Evolutionary conservation across 768 basidiomycete genomes (phyloP).

Genomic region (Psilocybe cyanescens): DNA sequence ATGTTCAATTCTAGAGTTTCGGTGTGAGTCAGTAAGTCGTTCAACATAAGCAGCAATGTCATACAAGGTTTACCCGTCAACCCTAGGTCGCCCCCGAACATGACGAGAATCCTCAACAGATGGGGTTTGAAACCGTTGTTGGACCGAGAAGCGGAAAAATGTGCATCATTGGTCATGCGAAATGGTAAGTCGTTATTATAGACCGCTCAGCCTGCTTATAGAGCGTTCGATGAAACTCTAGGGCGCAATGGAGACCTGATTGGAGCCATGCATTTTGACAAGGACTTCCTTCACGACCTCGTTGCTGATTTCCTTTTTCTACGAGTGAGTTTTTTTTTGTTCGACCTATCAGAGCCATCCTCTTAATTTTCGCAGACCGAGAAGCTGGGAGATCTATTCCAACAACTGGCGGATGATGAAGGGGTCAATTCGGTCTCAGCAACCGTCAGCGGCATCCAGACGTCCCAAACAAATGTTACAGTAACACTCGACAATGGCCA

Average conservation of each 20-base stretch:
- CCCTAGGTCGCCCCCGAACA: slow-evolving; percentile 52
- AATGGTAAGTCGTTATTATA: slow-evolving; percentile 7
- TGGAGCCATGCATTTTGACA: slow-evolving; percentile 47
- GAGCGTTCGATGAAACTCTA: slow-evolving; percentile 19
- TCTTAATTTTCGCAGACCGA: slow-evolving; percentile 40
- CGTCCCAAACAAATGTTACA: slow-evolving; percentile 26
- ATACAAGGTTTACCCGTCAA: not conserved
- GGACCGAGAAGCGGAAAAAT: slow-evolving; percentile 37
- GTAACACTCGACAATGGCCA: slow-evolving; percentile 45
- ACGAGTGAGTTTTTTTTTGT: slow-evolving; percentile 34
- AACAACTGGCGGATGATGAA: slow-evolving; percentile 45
- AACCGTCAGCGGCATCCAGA: slow-evolving; percentile 34
- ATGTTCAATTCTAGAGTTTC: slow-evolving; percentile 5
- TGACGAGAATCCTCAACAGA: slow-evolving; percentile 54
- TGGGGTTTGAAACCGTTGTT: slow-evolving; percentile 56
- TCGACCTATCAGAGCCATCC: not conserved
- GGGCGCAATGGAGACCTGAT: slow-evolving; percentile 48
- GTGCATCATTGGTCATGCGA: slow-evolving; percentile 28
- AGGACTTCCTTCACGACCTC: slow-evolving; percentile 24
- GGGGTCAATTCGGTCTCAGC: slow-evolving; percentile 50
- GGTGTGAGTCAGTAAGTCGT: slow-evolving; percentile 13
- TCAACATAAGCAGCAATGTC: not conserved
- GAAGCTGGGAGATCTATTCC: slow-evolving; percentile 52
- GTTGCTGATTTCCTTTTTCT: slow-evolving; percentile 45
- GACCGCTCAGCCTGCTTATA: not conserved